Conservation (phyloP, 352 stramenopile genomes). For the Globisporangium nunn region DNA sequence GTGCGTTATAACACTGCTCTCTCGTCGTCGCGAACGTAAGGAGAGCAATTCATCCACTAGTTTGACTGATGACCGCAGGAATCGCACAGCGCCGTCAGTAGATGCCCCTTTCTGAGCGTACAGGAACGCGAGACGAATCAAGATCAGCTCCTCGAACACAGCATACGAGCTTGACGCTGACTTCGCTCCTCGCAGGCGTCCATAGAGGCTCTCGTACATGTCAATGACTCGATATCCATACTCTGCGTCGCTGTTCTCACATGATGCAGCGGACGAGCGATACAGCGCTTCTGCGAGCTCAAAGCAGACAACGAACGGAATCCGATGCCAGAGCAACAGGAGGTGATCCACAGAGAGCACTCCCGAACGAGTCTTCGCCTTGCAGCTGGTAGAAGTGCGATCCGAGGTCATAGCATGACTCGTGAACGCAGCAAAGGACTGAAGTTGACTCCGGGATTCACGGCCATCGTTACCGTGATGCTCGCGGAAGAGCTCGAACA, state of each 20-base stretch:
- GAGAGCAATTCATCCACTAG: constrained; percentile 27
- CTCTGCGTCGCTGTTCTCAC: constrained; percentile 2
- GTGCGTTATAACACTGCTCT: background rate
- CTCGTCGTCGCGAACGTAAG: constrained; percentile 12
- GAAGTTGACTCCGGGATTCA: background rate
- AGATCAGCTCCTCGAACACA: constrained; percentile 43
- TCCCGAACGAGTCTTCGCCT: too few species aligned
- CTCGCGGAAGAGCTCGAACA: constrained; percentile 31
- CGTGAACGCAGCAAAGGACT: constrained; percentile 3
- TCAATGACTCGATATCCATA: constrained; percentile 19
- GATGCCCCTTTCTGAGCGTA: constrained; percentile 18
- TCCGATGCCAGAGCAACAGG: constrained; percentile 43
- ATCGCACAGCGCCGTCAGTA: constrained; percentile 2
- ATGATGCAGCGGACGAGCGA: constrained; percentile 12
- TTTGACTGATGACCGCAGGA: constrained; percentile 18
- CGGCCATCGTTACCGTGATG: constrained; percentile 13
- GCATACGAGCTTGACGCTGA: constrained; percentile 21
- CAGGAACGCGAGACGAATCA: constrained; percentile 47
- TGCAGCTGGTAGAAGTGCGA: background rate
- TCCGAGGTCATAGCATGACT: background rate
- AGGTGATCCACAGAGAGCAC: constrained; percentile 17
- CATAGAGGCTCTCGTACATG: constrained; percentile 50
- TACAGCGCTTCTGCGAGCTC: constrained; percentile 60
- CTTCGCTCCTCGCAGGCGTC: constrained; percentile 31
- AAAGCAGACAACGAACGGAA: constrained; percentile 56